A percentile compares a stretch with the other conserved stretches of the same genome.
These are phyloP conservation scores for Tilletia setariae DNA, from an alignment of 1,284 basidiomycete genomes.

Conservation along the genomic window DNA sequence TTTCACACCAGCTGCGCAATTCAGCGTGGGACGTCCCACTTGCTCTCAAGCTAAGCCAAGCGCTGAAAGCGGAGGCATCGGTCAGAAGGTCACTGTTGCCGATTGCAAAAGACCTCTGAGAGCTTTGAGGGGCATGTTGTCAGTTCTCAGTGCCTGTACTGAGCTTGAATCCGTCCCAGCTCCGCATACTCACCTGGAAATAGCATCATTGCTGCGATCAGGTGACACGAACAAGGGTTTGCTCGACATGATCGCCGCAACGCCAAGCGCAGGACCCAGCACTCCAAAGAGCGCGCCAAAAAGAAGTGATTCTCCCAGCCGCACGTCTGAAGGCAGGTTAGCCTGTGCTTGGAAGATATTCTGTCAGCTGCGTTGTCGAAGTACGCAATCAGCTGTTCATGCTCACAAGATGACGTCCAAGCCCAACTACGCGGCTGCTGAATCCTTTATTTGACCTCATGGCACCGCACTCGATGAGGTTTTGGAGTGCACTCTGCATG, in stretches of 20 bases:
- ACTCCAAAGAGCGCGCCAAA: conserved; percentile 50
- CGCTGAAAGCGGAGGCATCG: conserved; percentile 72
- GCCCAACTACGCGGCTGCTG: conserved; percentile 66
- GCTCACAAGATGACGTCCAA: conserved; percentile 71
- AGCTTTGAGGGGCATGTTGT: neutral
- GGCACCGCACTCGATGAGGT: conserved; percentile 75
- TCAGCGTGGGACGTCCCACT: conserved; percentile 60
- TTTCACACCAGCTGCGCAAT: conserved; percentile 70
- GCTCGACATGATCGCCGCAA: conserved; percentile 74
- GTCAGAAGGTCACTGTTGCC: conserved; percentile 84
- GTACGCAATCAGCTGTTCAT: neutral
- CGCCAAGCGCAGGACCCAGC: conserved; percentile 47
- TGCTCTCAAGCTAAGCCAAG: conserved; percentile 63
- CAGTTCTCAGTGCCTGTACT: no score
- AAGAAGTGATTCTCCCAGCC: conserved; percentile 71
- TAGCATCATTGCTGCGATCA: conserved; percentile 77
- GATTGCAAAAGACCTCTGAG: conserved; percentile 65
- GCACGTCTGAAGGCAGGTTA: conserved; percentile 80
- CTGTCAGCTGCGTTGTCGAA: neutral
- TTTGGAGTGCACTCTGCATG: conserved; percentile 74
- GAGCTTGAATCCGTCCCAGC: no score
- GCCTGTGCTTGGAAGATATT: conserved; percentile 51
- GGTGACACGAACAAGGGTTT: conserved; percentile 81
- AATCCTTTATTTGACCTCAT: conserved; percentile 62
- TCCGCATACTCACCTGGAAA: conserved; percentile 65